phyloP scores from a whole-genome alignment of 1,284 basidiomycete genomes.

The Tranzscheliella williamsii region DNA sequence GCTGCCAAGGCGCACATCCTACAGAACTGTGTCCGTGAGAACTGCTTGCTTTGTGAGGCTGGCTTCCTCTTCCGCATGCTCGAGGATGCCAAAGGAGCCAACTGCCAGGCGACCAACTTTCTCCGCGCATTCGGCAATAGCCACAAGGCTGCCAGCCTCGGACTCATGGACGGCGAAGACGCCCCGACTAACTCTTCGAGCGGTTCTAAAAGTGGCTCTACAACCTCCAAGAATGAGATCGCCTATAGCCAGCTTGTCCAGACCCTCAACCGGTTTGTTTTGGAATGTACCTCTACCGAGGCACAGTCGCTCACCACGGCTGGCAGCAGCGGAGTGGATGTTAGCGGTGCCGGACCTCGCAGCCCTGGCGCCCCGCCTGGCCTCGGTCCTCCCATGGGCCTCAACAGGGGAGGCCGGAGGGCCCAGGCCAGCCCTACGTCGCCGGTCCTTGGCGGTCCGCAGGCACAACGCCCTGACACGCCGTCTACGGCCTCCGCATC shows the following conservation, averaged over 20 bases:
- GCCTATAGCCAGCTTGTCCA: constrained; percentile 85
- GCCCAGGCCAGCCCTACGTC: constrained; percentile 3
- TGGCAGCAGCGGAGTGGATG: neutral
- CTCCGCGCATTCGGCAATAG: constrained; percentile 82
- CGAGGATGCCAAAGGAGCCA: constrained; percentile 87
- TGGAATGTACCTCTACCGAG: constrained; percentile 66
- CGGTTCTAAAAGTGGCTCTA: constrained; percentile 2
- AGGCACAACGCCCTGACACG: neutral
- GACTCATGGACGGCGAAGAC: constrained; percentile 84
- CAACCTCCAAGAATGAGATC: constrained; percentile 15
- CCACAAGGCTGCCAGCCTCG: constrained; percentile 78
- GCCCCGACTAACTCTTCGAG: constrained; percentile 66
- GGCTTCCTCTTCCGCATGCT: constrained; percentile 95
- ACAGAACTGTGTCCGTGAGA: constrained; percentile 74
- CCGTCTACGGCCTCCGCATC: constrained; percentile 3
- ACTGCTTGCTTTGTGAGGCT: constrained; percentile 91
- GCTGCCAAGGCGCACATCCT: constrained; percentile 90
- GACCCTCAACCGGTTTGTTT: constrained; percentile 87
- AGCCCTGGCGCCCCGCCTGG: constrained; percentile 23
- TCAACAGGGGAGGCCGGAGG: constrained; percentile 14
- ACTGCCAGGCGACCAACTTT: constrained; percentile 96
- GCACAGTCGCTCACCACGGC: constrained; percentile 10
- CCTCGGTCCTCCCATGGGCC: constrained; percentile 23
- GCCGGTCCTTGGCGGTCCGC: neutral
- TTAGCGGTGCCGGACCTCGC: neutral